phyloP scores from a whole-genome alignment of 23 red algal genomes.

The Agarophyton chilense region DNA sequence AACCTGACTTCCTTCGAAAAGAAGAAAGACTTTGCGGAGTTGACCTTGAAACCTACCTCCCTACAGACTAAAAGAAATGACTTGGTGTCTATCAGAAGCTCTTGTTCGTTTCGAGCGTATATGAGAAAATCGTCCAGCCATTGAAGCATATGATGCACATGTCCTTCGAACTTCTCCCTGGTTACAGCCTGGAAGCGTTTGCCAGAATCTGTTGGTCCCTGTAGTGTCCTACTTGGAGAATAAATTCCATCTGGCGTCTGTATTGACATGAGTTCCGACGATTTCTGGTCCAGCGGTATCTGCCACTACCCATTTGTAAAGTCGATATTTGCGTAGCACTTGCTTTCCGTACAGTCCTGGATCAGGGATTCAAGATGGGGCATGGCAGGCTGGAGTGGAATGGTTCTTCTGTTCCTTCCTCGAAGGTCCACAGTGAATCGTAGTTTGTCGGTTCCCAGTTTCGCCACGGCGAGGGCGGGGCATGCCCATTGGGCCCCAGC shows the following conservation, averaged over 20 bases:
- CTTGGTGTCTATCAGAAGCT: not conserved
- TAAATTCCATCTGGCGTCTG: constrained; percentile 29
- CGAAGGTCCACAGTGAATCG: constrained; percentile 56
- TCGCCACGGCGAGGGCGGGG: constrained; percentile 44
- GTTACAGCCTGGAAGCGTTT: constrained; percentile 42
- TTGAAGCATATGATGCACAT: constrained; percentile 15
- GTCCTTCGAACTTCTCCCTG: not conserved
- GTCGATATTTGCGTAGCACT: constrained; percentile 18
- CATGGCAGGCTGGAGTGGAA: constrained; percentile 22
- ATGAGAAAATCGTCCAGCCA: constrained; percentile 56
- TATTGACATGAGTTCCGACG: constrained; percentile 22
- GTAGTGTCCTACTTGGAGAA: constrained; percentile 33
- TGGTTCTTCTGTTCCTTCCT: not conserved
- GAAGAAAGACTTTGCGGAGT: not conserved
- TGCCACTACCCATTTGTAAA: constrained; percentile 52
- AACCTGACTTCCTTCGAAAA: constrained; percentile 21
- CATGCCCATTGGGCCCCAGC: not conserved
- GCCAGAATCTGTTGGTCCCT: constrained; percentile 7
- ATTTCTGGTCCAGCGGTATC: constrained; percentile 25
- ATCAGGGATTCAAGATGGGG: constrained; percentile 22
- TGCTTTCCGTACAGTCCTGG: constrained; percentile 3
- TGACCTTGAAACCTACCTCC: constrained; percentile 14
- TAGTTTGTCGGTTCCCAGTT: constrained; percentile 17
- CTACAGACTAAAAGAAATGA: not conserved
- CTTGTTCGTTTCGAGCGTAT: constrained; percentile 13